Base-by-base conservation (phyloP, 2,329 filamentous ascomycete species). In the Sporothrix phasma region DNA sequence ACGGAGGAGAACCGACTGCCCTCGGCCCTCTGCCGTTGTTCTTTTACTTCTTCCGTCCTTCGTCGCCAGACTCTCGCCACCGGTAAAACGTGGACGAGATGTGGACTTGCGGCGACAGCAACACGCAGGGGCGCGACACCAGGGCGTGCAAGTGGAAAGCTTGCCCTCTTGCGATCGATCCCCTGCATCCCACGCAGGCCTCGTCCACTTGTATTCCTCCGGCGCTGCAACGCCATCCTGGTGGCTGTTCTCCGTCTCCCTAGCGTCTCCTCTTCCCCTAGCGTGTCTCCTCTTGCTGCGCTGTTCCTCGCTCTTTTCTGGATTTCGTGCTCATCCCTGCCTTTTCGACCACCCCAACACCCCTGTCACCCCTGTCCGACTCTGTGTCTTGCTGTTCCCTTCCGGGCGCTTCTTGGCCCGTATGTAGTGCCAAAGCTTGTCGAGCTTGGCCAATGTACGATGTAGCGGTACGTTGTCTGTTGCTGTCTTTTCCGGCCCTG, bases 141-240 rank as follows among this genome's bases (percentile, higher is more conserved):
- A 51, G 26, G 47, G 47, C 17, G 47, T 51, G 26, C 10, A 24
- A 51, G 19, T 19, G 26, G 47, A 5, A n/a, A 10, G 24, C 13
- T 31, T 29, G 49, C 37, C 29, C 49, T 29, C 29, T 31, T n/a
- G 29, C 47, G 26, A 37, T 13, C 49, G 37, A 5, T 43, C 24
- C 19, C 34, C n/a, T 13, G 8, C 34, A 26, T 15, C 19, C 34
- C n/a, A 15, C 19, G 22, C 34, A n/a, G 24, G 37, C 39, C 58
- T 37, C 51, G 31, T 56, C 58, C 58, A 61, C 58, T 61, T 29
- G 34, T 45, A 31, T 47, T 47, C 58, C 43, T 37, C 41, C 58
- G 39, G 39, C 56, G 56, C 56, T 59, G 56, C 56, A 45, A 59
- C 56, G 56, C 56, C 22, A 45, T 39, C 54, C 54, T 58, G 26